These are phyloP conservation scores for Epichloe coenophiala DNA, from an alignment of 2,329 filamentous ascomycete species.

Conservation along the genomic window DNA sequence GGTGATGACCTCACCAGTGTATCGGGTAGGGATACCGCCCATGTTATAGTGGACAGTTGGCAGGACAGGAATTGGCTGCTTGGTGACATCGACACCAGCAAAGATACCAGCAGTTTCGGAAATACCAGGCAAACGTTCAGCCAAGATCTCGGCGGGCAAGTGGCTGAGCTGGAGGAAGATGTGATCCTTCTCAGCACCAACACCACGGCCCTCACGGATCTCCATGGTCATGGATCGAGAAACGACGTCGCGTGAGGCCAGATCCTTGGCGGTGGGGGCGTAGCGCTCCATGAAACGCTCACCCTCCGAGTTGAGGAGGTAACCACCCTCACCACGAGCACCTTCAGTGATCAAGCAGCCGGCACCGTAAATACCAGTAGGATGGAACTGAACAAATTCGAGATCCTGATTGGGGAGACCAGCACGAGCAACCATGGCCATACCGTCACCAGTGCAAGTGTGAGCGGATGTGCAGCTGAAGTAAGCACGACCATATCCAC, in stretches of 20 bases:
- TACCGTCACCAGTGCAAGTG: slow-evolving; percentile 97
- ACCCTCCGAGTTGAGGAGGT: slow-evolving; percentile 92
- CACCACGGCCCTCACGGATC: slow-evolving; percentile 93
- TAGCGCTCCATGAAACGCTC: slow-evolving; percentile 99
- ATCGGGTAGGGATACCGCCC: slow-evolving; percentile 96
- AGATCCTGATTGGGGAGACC: slow-evolving; percentile 96
- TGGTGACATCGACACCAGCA: slow-evolving; percentile 89
- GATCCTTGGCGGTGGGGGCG: slow-evolving; percentile 93
- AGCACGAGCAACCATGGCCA: slow-evolving; percentile 97
- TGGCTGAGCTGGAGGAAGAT: slow-evolving; percentile 97
- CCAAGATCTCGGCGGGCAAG: slow-evolving; percentile 78
- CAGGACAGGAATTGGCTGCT: slow-evolving; percentile 91
- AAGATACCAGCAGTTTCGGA: slow-evolving; percentile 98
- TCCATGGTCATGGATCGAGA: slow-evolving; percentile 97
- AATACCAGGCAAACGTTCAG: slow-evolving; percentile 95
- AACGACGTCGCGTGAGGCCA: slow-evolving; percentile 90
- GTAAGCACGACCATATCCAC: slow-evolving; percentile 95
- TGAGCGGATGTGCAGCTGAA: slow-evolving; percentile 97
- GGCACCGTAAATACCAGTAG: slow-evolving; percentile 96
- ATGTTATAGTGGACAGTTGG: slow-evolving; percentile 99
- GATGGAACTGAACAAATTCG: slow-evolving; percentile 99
- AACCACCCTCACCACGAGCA: slow-evolving; percentile 94
- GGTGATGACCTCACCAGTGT: slow-evolving; percentile 91
- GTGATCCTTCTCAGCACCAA: slow-evolving; percentile 94
- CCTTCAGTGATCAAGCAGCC: slow-evolving; percentile 97